Evolutionary conservation across 345 rosid genomes (phyloP).

Genomic region (Geranium rotundifolium): DNA sequence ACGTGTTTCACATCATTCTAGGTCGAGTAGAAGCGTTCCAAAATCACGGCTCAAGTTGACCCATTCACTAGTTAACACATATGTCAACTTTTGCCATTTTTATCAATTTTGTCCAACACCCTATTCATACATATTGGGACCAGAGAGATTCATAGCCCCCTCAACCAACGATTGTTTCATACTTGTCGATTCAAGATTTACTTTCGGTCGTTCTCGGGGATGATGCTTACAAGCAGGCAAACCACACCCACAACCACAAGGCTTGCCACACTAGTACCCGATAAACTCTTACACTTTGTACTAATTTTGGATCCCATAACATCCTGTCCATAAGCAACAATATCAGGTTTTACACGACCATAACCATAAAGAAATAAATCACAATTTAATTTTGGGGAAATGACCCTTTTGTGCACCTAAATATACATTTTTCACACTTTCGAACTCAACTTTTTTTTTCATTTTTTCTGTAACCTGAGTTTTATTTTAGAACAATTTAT

Average conservation of each 20-base stretch:
- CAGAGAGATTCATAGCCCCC: conserved; percentile 94
- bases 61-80: too few relatives aligned
- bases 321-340: conserved; percentile 94
- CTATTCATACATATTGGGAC: conserved; percentile 94
- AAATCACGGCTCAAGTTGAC: too few relatives aligned
- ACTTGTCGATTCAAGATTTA: conserved; percentile 78
- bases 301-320: conserved; percentile 95
- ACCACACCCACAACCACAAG: conserved; percentile 99
- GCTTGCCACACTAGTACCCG: conserved; percentile 98
- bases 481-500: too few relatives aligned
- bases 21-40: too few relatives aligned
- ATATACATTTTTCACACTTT: too few relatives aligned
- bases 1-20: too few relatives aligned
- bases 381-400: too few relatives aligned
- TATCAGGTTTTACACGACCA: conserved; percentile 92
- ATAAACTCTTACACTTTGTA: conserved; percentile 91
- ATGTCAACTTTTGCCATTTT: too few relatives aligned
- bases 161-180: conserved; percentile 98
- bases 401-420: too few relatives aligned
- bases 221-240: conserved; percentile 81
- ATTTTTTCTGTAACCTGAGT: too few relatives aligned
- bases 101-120: too few relatives aligned
- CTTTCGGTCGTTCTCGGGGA: conserved; percentile 64
- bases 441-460: too few relatives aligned
- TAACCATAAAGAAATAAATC: conserved; percentile 49